A percentile compares a stretch with the other conserved stretches of the same genome.
phyloP scores from a whole-genome alignment of 495 filamentous ascomycete genomes.

The Pyronema omphalodes region DNA sequence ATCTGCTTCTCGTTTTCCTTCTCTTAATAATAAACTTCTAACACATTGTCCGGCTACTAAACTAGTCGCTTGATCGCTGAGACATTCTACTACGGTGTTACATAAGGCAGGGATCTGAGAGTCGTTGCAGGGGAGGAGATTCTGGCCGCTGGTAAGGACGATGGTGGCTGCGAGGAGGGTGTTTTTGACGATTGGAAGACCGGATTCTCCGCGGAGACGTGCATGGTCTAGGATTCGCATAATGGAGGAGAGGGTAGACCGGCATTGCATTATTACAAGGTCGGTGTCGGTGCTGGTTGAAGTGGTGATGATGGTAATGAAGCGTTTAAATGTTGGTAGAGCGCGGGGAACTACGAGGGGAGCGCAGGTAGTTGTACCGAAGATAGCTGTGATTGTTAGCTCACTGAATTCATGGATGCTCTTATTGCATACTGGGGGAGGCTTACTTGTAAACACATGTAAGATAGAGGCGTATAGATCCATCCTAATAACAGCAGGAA shows the following conservation, averaged over 20 bases:
- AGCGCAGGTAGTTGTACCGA: slow-evolving; percentile 74
- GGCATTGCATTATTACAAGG: slow-evolving; percentile 20
- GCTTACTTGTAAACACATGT: slow-evolving; percentile 66
- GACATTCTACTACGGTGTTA: slow-evolving; percentile 12
- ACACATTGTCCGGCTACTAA: slow-evolving; percentile 79
- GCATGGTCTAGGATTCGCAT: slow-evolving; percentile 23
- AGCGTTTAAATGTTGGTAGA: slow-evolving; percentile 79
- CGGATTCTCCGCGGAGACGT: slow-evolving; percentile 21
- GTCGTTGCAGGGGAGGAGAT: slow-evolving; percentile 52
- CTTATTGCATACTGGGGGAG: background rate
- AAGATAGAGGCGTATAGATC: slow-evolving; percentile 93
- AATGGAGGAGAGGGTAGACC: slow-evolving; percentile 20
- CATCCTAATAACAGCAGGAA: slow-evolving; percentile 87
- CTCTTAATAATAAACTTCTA: slow-evolving; percentile 55
- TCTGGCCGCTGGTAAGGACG: slow-evolving; percentile 61
- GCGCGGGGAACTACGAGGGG: slow-evolving; percentile 74
- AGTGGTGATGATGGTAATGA: slow-evolving; percentile 54
- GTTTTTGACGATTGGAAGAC: slow-evolving; percentile 76
- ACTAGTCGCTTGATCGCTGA: slow-evolving; percentile 36
- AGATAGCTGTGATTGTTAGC: slow-evolving; percentile 35
- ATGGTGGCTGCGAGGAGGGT: slow-evolving; percentile 74
- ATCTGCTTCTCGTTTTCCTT: slow-evolving; percentile 44
- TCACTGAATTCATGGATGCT: no score
- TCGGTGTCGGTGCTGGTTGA: slow-evolving; percentile 23
- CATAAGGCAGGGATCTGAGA: slow-evolving; percentile 16